Evolutionary conservation across 805 yeast species (phyloP), one percentile per base, ranked within the genome.

Genomic region (Metschnikowia gelsemii): DNA sequence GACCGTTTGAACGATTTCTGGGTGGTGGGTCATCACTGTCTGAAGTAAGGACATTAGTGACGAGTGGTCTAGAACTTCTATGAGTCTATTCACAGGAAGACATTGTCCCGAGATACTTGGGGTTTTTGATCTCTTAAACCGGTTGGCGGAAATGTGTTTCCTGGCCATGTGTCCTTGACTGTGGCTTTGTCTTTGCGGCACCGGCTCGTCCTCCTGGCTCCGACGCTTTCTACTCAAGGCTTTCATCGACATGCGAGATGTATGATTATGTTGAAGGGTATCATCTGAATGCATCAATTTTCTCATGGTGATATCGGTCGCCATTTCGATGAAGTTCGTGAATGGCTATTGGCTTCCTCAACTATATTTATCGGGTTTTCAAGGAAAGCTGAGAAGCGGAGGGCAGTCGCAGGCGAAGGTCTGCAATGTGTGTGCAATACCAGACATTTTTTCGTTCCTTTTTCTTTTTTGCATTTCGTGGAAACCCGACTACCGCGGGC

Each of bases 51-150:
- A 52, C 52, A 78, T 79, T 25, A 87, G 66, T 31, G 78, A 68
- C 37, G 68, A 58, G 40, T 75, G 75, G 58, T 82, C 85, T 44
- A 87, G 65, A 7, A 84, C 78, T 58, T 87, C 93, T 16, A 87
- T 70, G 20, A 84, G 62, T 45, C 95, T 71, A 34, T 67, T 59
- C 14, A 85, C 57, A 3, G 93, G 85, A 38, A 87, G 70, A 9
- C 70, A 72, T 46, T 78, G 80, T 4, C 89, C 87, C 24, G 61
- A 47, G 16, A 80, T 73, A 34, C 63, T 63, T 38, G 72, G 75
- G 20, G 72, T 66, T 52, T 67, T 68, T 20, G 66, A 46, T 41
- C 61, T 56, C 45, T 70, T 70, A 38, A 30, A 20, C 21, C 49
- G 42, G 25, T 28, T 31, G 9, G 22, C 27, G 23, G 31, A n/a